A percentile compares a stretch with the other conserved stretches of the same genome.
Conservation (phyloP, 164 flowering plant genomes). For the Amborella trichopoda region DNA sequence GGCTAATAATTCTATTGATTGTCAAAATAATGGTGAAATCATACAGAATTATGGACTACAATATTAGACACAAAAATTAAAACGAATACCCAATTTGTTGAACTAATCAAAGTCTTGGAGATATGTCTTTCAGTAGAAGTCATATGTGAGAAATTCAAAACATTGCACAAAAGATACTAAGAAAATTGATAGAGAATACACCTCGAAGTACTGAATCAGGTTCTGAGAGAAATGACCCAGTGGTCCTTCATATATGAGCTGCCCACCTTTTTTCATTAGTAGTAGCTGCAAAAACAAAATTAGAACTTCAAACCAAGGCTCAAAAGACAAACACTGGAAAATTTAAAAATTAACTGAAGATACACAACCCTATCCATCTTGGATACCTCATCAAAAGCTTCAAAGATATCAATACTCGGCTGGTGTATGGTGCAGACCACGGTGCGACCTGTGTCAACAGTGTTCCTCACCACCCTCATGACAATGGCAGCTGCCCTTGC, state of each 20-base stretch:
- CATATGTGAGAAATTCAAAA: too few species aligned
- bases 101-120: too few species aligned
- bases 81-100: too few species aligned
- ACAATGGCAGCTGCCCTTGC: slow-evolving; percentile 1
- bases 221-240: slow-evolving; percentile 1
- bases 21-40: too few species aligned
- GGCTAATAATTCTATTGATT: too few species aligned
- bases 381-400: slow-evolving; percentile 3
- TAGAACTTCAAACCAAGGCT: background rate
- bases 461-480: background rate
- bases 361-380: background rate
- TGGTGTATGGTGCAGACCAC: slow-evolving; percentile 2
- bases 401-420: background rate
- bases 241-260: slow-evolving; percentile 1
- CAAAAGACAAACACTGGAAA: background rate
- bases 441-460: slow-evolving; percentile 1
- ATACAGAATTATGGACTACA: too few species aligned
- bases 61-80: too few species aligned
- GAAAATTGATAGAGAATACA: too few species aligned
- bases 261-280: slow-evolving; percentile 4
- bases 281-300: background rate
- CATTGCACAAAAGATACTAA: too few species aligned
- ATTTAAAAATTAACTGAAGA: background rate
- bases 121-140: too few species aligned
- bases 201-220: background rate